Percentiles rank a stretch among this genome's conserved stretches.
These are phyloP conservation scores for Isochrysis galbana DNA, from an alignment of 78 protist species.

Conservation along the genomic window DNA sequence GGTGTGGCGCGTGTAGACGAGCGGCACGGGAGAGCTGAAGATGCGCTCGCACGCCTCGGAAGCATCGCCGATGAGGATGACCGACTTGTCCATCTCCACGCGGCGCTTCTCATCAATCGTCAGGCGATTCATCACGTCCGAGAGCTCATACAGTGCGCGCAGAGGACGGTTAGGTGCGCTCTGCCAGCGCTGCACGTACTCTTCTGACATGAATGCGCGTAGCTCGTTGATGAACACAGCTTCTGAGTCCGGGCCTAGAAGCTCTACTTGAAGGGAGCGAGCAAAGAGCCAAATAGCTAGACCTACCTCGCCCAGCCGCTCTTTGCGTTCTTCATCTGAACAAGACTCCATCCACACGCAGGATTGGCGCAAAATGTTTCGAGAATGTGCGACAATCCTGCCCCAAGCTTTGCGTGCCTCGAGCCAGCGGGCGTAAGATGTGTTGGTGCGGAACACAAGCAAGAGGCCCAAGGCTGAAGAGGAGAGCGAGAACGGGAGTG, in stretches of 20 bases:
- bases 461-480: neutral
- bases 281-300: neutral
- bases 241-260: neutral
- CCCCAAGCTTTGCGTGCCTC: neutral
- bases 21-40: neutral
- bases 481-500: neutral
- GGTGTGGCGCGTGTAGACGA: conserved; percentile 25
- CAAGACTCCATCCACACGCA: neutral
- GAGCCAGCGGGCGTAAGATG: neutral
- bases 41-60: conserved; percentile 1
- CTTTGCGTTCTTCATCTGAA: neutral
- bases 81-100: neutral
- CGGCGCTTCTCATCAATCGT: neutral
- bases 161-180: neutral
- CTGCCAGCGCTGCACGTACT: neutral
- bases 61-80: neutral
- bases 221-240: neutral
- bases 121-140: neutral
- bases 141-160: neutral
- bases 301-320: neutral
- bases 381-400: neutral
- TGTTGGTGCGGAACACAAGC: conserved; percentile 10
- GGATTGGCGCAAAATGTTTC: neutral
- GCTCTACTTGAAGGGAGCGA: neutral
- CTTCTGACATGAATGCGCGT: neutral